Evolutionary conservation across 345 rosid species (phyloP).

Genomic region (Rubroshorea leprosula): DNA sequence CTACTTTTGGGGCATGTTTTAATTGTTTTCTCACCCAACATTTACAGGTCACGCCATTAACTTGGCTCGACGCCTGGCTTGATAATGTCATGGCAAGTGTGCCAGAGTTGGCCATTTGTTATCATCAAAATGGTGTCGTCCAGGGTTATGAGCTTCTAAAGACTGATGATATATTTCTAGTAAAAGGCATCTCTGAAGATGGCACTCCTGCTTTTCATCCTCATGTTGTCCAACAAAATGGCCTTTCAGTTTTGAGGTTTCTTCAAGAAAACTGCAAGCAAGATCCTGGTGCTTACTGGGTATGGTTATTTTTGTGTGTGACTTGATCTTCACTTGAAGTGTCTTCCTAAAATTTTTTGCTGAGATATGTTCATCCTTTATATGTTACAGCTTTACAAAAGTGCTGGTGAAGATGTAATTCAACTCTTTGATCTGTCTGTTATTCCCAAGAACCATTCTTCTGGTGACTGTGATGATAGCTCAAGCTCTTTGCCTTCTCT

Average conservation of each 20-base stretch:
- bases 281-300: constrained; percentile 99
- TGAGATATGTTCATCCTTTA: constrained; percentile 12
- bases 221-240: constrained; percentile 91
- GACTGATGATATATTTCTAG: constrained; percentile 84
- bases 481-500: constrained; percentile 54
- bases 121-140: constrained; percentile 87
- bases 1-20: constrained; percentile 5
- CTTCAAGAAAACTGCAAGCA: constrained; percentile 93
- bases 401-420: constrained; percentile 88
- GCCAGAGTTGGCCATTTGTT: constrained; percentile 96
- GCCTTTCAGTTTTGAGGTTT: constrained; percentile 85
- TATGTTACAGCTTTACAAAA: constrained; percentile 72
- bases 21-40: constrained; percentile 6
- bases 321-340: neutral
- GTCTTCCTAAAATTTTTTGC: constrained; percentile 2
- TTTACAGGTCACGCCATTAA: constrained; percentile 74
- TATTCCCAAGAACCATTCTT: constrained; percentile 60
- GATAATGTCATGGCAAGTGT: constrained; percentile 98
- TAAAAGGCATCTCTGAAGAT: constrained; percentile 88
- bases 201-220: constrained; percentile 96
- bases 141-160: constrained; percentile 92
- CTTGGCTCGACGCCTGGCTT: constrained; percentile 99
- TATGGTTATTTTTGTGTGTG: constrained; percentile 21
- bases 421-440: constrained; percentile 90
- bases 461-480: constrained; percentile 44